These are phyloP conservation scores for Neofusicoccum laricinum DNA, from an alignment of 2,329 filamentous ascomycete genomes.

Conservation along the genomic window DNA sequence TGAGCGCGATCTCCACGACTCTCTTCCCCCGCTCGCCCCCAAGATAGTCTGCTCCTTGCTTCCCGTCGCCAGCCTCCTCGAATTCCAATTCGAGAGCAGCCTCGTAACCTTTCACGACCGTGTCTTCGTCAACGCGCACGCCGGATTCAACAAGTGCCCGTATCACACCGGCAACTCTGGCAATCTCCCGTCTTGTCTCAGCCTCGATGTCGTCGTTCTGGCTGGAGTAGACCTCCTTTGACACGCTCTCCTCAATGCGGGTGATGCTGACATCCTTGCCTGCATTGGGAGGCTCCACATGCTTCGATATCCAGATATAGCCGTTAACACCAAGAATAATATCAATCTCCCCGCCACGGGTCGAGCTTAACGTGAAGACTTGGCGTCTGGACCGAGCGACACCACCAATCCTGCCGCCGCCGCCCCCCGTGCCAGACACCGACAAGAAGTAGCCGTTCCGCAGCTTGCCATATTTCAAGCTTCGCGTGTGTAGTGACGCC, in stretches of 20 bases:
- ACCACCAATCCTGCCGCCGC: conserved; percentile 54
- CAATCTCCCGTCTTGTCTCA: conserved; percentile 82
- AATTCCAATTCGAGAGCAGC: conserved; percentile 74
- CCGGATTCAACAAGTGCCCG: conserved; percentile 78
- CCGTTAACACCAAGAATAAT: conserved; percentile 93
- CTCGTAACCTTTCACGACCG: conserved; percentile 77
- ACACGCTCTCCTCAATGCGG: conserved; percentile 82
- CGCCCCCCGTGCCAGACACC: conserved; percentile 75
- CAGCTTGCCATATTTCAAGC: conserved; percentile 90
- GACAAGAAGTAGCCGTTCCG: conserved; percentile 87
- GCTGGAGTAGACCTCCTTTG: conserved; percentile 83
- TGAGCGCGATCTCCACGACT: conserved; percentile 31
- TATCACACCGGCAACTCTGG: conserved; percentile 76
- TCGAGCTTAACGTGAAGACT: conserved; percentile 74
- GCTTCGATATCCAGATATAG: conserved; percentile 92
- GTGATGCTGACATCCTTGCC: conserved; percentile 65
- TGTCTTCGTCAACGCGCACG: conserved; percentile 84
- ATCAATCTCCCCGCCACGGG: conserved; percentile 65
- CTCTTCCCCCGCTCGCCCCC: conserved; percentile 36
- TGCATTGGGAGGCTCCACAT: conserved; percentile 60
- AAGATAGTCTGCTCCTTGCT: conserved; percentile 31
- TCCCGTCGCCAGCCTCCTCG: conserved; percentile 54
- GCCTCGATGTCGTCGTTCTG: conserved; percentile 84
- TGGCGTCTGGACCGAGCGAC: conserved; percentile 83
- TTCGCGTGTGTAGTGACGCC: conserved; percentile 84